Percentiles rank a stretch among this genome's conserved stretches.
phyloP scores from a whole-genome alignment of 371 early-diverging fungal species.

The Cokeromyces recurvatus region DNA sequence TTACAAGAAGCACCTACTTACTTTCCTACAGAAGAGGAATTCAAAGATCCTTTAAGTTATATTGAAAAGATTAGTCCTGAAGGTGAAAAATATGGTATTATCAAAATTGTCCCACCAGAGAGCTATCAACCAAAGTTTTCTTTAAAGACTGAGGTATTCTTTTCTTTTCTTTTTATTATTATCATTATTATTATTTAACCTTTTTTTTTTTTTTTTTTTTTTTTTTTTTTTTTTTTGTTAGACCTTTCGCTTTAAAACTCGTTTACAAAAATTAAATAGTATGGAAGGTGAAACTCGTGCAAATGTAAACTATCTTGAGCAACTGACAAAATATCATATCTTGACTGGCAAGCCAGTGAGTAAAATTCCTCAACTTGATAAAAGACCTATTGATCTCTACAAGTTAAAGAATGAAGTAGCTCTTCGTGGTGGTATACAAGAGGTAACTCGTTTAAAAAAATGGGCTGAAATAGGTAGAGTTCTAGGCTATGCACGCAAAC shows the following conservation, averaged over 20 bases:
- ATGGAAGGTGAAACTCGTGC: conserved; percentile 89
- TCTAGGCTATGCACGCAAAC: conserved; percentile 71
- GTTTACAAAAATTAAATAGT: conserved; percentile 85
- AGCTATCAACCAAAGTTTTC: conserved; percentile 82
- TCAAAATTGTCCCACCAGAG: conserved; percentile 90
- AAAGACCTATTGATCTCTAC: conserved; percentile 82
- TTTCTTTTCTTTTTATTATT: not conserved
- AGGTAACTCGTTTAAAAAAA: conserved; percentile 77
- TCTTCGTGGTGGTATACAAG: conserved; percentile 72
- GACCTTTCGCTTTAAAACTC: conserved; percentile 86
- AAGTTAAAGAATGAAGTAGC: conserved; percentile 81
- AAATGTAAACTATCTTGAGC: conserved; percentile 86
- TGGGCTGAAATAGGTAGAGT: conserved; percentile 89
- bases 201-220: too few relatives aligned
- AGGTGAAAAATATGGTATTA: conserved; percentile 83
- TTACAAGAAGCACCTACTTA: conserved; percentile 75
- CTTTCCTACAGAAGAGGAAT: conserved; percentile 83
- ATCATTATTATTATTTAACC: too few relatives aligned
- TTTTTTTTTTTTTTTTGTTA: conserved; percentile 21
- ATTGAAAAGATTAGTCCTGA: conserved; percentile 76
- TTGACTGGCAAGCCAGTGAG: conserved; percentile 69
- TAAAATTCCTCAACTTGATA: conserved; percentile 78
- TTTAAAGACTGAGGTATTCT: conserved; percentile 75
- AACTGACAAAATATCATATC: conserved; percentile 84
- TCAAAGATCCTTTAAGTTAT: conserved; percentile 77